A percentile compares a stretch with the other conserved stretches of the same genome.
Conservation (phyloP, 306 rosid species). For the Adenanthera pavonina region DNA sequence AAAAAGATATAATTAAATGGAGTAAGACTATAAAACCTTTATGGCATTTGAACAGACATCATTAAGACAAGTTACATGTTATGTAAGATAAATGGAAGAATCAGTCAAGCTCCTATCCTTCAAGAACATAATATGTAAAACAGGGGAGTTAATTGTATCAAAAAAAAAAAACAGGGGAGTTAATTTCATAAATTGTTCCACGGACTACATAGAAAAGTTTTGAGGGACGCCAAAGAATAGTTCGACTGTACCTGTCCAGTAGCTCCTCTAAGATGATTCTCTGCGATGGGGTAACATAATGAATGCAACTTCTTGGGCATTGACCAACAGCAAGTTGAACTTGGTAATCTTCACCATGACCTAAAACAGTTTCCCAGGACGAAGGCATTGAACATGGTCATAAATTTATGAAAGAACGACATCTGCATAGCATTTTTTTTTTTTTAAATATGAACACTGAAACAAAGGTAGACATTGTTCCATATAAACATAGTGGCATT, state of each 20-base stretch:
- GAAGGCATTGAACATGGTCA: conserved; percentile 3
- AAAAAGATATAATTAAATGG: background rate
- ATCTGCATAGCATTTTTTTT: conserved; percentile 20
- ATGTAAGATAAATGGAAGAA: background rate
- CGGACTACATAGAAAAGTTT: conserved; percentile 8
- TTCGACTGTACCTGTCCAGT: conserved; percentile 64
- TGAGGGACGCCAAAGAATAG: background rate
- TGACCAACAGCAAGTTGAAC: conserved; percentile 88
- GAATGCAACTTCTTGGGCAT: conserved; percentile 92
- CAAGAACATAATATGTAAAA: background rate
- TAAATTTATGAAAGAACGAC: background rate
- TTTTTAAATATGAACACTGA: background rate
- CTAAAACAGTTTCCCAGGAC: conserved; percentile 44
- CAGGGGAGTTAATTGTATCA: conserved; percentile 1
- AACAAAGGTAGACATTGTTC: conserved; percentile 18
- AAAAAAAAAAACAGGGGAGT: background rate
- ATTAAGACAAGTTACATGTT: background rate
- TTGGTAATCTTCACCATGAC: conserved; percentile 77
- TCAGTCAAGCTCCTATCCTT: background rate
- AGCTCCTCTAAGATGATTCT: conserved; percentile 86
- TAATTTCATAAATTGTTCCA: background rate
- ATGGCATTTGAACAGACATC: background rate
- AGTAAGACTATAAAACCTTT: background rate
- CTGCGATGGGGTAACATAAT: conserved; percentile 89
- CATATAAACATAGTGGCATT: conserved; percentile 5